phyloP scores from a whole-genome alignment of 208 protist genomes.

The Trypanosoma cruzi region DNA sequence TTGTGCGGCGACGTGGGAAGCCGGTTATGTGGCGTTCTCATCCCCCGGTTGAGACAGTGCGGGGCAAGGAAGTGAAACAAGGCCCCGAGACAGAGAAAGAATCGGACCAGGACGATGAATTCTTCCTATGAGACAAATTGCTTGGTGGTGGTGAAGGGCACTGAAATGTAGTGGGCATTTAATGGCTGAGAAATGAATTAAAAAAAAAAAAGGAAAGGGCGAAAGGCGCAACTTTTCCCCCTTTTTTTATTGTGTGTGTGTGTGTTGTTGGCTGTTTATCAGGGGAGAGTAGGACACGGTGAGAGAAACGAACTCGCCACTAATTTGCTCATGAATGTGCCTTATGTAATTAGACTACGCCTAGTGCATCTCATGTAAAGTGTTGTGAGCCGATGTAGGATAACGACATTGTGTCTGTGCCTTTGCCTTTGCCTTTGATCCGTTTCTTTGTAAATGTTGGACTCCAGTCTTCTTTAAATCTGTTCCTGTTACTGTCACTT shows the following conservation, averaged over 20 bases:
- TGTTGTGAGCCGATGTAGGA: background rate
- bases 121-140: conserved; percentile 29
- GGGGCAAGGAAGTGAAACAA: conserved; percentile 37
- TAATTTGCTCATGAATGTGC: background rate
- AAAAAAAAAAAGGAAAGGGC: background rate
- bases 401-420: background rate
- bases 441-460: background rate
- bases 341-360: background rate
- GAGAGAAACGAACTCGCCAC: background rate
- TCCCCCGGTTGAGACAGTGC: conserved; percentile 33
- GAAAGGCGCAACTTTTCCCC: background rate
- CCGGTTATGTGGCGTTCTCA: conserved; percentile 86
- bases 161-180: background rate
- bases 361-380: background rate
- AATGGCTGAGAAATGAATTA: background rate
- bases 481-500: background rate
- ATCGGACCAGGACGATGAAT: conserved; percentile 34
- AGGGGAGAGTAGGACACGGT: background rate
- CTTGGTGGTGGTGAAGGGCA: background rate
- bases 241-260: conserved; percentile 9
- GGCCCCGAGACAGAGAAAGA: conserved; percentile 30
- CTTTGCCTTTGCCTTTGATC: background rate
- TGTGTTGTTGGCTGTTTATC: background rate
- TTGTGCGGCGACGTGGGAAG: conserved; percentile 73
- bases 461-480: background rate